Evolutionary conservation across 495 filamentous ascomycete genomes (phyloP).

Genomic region (Lichenothelia convexa): DNA sequence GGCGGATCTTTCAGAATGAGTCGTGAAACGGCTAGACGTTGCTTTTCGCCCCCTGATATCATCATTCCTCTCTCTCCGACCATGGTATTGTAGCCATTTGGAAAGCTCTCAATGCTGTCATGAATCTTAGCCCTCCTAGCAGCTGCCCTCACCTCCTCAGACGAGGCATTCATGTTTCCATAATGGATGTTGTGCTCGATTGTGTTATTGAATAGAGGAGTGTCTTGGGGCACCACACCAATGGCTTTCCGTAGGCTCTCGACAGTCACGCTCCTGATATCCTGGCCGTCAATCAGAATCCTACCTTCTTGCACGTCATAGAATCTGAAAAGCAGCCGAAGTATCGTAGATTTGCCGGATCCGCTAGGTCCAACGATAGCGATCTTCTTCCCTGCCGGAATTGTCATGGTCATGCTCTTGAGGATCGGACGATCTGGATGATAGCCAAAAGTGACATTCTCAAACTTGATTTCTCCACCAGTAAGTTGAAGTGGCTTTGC

Average conservation of each 20-base stretch:
- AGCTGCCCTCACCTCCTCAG: slow-evolving; percentile 53
- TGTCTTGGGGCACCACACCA: slow-evolving; percentile 94
- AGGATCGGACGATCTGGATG: slow-evolving; percentile 74
- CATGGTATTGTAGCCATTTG: slow-evolving; percentile 76
- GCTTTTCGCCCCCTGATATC: slow-evolving; percentile 92
- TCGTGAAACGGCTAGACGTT: slow-evolving; percentile 72
- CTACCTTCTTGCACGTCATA: slow-evolving; percentile 80
- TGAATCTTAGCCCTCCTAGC: slow-evolving; percentile 71
- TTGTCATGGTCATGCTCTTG: slow-evolving; percentile 64
- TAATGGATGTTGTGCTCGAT: slow-evolving; percentile 93
- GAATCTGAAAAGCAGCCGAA: slow-evolving; percentile 80
- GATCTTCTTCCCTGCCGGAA: slow-evolving; percentile 88
- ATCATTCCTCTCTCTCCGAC: slow-evolving; percentile 96
- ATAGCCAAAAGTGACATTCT: slow-evolving; percentile 92
- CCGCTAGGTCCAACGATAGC: slow-evolving; percentile 90
- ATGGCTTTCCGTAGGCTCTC: slow-evolving; percentile 73
- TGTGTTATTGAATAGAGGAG: slow-evolving; percentile 87
- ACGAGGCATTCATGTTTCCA: slow-evolving; percentile 63
- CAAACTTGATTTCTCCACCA: slow-evolving; percentile 79
- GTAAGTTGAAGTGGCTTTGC: slow-evolving; percentile 53
- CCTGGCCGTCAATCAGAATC: slow-evolving; percentile 85
- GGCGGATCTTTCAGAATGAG: slow-evolving; percentile 84
- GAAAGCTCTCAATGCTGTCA: slow-evolving; percentile 57
- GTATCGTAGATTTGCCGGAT: slow-evolving; percentile 87
- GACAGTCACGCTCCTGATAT: slow-evolving; percentile 64